Base-by-base conservation (phyloP, 208 protist genomes). In the Trypanosoma melophagium region DNA sequence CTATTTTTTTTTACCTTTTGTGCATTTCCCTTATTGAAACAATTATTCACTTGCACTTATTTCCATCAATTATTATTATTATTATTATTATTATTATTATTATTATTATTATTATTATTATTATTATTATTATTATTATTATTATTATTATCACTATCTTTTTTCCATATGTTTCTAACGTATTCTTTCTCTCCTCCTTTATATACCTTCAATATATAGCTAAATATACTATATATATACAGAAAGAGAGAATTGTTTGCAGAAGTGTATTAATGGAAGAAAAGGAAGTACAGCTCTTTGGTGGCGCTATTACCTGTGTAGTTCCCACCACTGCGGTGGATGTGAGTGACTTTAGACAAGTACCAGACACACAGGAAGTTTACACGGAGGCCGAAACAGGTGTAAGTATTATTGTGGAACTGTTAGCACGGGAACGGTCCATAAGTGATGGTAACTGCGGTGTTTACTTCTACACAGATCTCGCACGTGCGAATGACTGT, bases 351-450 rank as follows among this genome's bases (percentile, higher is more conserved):
- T 80, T 88, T 21, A 79, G 85, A 3, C 84, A 89, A 50, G 81
- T 94, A 44, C 89, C 89, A 2, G 89, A 94, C 71, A 78, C 86
- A 41, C 86, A 92, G 55, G 85, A 94, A 53, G 85, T 94, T 57
- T 89, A 84, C 71, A 55, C 58, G 0, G 77, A 94, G 62, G 63
- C 69, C 1, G 61, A 61, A 58, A 90, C 81, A 7, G 84, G 85
- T 16, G 76, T 77, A 8, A 81, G 76, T 16, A 22, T 94, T 44
- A 89, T 92, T 22, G 69, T 92, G 14, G 89, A 94, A 66, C 76
- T 94, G 5, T 71, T 94, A 9, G 51, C 69, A n/a, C 79, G 84
- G 5, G 68, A 90, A 52, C 40, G 45, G 12, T 35, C 61, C 0
- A 74, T 94, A 13, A 1, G 45, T 14, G 75, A 94, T 74, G 65